A percentile compares a stretch with the other conserved stretches of the same genome.
Evolutionary conservation across 495 filamentous ascomycete species (phyloP).

Genomic region (Trichoderma virens): DNA sequence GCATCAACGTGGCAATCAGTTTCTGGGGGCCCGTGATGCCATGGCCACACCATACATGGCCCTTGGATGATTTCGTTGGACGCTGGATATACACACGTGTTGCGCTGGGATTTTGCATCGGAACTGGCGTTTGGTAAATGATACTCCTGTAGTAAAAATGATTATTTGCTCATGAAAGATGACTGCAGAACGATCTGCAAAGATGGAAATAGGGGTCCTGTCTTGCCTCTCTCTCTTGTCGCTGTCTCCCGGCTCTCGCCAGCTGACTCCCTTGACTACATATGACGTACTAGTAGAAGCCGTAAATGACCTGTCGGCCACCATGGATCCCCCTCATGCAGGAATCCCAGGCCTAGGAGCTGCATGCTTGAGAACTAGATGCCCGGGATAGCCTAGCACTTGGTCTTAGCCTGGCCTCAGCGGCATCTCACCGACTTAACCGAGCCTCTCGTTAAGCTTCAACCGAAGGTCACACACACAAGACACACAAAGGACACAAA

Average conservation of each 20-base stretch:
- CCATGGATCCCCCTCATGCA: constrained; percentile 4
- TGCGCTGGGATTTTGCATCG: not conserved
- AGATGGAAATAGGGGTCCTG: no score
- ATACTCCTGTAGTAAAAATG: not conserved
- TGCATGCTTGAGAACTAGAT: not conserved
- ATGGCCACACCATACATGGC: not conserved
- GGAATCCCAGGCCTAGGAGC: not conserved
- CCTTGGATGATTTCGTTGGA: not conserved
- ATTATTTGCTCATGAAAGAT: not conserved
- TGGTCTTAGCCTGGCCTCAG: not conserved
- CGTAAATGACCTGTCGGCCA: not conserved
- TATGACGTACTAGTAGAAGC: not conserved
- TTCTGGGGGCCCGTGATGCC: not conserved
- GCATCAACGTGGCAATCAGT: not conserved
- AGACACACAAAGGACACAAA: not conserved
- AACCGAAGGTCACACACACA: not conserved
- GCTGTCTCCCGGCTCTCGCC: no score
- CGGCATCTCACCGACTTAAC: not conserved
- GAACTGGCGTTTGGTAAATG: not conserved
- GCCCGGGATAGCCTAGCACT: not conserved
- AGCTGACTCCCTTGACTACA: no score
- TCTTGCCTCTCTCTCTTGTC: no score
- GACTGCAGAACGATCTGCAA: no score
- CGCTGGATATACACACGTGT: not conserved
- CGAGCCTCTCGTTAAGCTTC: not conserved